Conservation (phyloP, 1,284 basidiomycete species). For the Ganoderma sinense region DNA sequence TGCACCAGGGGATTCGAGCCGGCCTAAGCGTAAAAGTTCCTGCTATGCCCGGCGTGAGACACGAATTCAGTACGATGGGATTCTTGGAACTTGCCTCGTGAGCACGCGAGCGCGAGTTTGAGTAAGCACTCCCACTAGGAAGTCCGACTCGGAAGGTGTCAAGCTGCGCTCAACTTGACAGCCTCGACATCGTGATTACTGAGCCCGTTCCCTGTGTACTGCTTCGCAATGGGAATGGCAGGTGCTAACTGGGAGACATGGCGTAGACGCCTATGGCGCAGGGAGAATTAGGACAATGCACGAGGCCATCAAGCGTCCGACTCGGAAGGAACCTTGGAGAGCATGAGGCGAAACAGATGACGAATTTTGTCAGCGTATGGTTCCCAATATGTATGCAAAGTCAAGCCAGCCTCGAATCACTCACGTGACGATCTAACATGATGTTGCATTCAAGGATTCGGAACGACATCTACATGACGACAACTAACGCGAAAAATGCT, state of each 20-base stretch:
- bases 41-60: background rate
- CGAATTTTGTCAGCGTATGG: background rate
- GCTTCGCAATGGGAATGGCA: background rate
- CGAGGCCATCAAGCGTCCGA: background rate
- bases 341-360: background rate
- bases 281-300: background rate
- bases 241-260: background rate
- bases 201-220: background rate
- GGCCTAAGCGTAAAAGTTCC: background rate
- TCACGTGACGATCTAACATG: background rate
- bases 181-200: background rate
- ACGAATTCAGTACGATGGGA: background rate
- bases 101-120: background rate
- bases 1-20: background rate
- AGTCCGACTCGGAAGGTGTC: background rate
- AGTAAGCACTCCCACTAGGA: slow-evolving; percentile 2
- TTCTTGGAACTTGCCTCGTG: background rate
- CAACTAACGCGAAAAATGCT: background rate
- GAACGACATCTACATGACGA: background rate
- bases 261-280: background rate
- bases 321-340: background rate
- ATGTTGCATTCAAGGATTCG: background rate
- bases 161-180: background rate
- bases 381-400: background rate
- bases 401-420: background rate